Evolutionary conservation across 495 filamentous ascomycete species (phyloP).

Genomic region (Penicillium malachiteum): DNA sequence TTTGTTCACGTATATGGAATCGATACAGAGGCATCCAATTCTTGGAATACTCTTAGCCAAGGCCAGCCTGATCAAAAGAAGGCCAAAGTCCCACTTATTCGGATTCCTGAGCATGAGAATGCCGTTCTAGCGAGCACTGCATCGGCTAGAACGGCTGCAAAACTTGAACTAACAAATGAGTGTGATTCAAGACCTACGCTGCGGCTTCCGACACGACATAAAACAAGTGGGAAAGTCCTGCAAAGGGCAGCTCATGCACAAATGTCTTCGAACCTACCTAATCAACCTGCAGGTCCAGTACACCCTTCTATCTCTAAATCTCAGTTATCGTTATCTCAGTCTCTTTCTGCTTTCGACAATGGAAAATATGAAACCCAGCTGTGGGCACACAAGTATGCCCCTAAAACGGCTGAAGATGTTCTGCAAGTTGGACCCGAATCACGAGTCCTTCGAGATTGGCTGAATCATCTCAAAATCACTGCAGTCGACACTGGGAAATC

Average conservation of each 20-base stretch:
- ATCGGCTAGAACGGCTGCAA: conserved; percentile 11
- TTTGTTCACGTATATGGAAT: conserved; percentile 47
- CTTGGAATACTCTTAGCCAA: neutral
- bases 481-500: conserved; percentile 63
- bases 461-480: conserved; percentile 70
- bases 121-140: conserved; percentile 24
- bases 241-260: conserved; percentile 34
- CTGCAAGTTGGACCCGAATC: conserved; percentile 75
- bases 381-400: conserved; percentile 90
- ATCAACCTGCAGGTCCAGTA: conserved; percentile 1
- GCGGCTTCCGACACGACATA: conserved; percentile 35
- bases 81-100: conserved; percentile 33
- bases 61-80: conserved; percentile 30
- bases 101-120: conserved; percentile 36
- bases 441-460: conserved; percentile 76
- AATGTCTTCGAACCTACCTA: conserved; percentile 26
- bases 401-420: conserved; percentile 64
- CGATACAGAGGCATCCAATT: no score
- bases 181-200: conserved; percentile 9
- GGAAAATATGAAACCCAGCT: conserved; percentile 67
- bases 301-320: conserved; percentile 53
- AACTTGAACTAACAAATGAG: neutral
- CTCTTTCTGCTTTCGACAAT: conserved; percentile 77
- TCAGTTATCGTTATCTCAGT: conserved; percentile 55
- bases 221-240: conserved; percentile 36